Base-by-base conservation (phyloP, 2,329 filamentous ascomycete genomes). In the Xylariaceae sp. region DNA sequence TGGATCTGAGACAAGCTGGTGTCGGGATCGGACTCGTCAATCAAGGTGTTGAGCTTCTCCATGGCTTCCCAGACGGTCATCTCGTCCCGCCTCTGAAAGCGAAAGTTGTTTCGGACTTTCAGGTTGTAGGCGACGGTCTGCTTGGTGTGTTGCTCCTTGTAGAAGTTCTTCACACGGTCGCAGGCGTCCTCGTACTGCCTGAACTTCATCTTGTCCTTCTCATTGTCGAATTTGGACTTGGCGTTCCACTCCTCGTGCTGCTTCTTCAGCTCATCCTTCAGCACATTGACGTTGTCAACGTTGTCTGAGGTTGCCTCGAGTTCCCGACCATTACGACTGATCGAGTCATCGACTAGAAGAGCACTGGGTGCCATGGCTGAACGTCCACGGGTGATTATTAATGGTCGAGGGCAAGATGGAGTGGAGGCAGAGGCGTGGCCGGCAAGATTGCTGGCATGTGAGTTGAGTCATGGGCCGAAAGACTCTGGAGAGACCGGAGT, bases 21-120 rank as follows among this genome's bases (percentile, higher is more conserved):
- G 77, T 96, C 91, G 1, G 92, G 92, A 77, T 96, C 92, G 17
- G 88, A 92, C 75, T 95, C 89, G 76, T 96, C 92, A 73, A 96
- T 89, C 55, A 96, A 82, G 0, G 88, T 91, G 81, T 96, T 90
- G 70, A 96, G 87, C 76, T 91, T 92, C 82, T 95, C 90, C 77
- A 96, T 94, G 17, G 92, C 92, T 73, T 95, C 81, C 92, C 91
- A 96, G 73, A 96, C 82, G 63, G 87, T 88, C 89, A 96, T 90
- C 73, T 88, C 82, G 13, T 88, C 85, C 56, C 80, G 77, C 47
- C 69, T 70, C 15, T 88, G 84, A 64, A 80, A 81, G 73, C 86
- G 78, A 77, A 91, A 90, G 57, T 82, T 77, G 67, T 88, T 85
- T 57, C 92, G 89, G 11, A 89, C 90, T 64, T 86, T 85, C 49